phyloP scores from a whole-genome alignment of 139 green algal species.

The Volvox africanus region DNA sequence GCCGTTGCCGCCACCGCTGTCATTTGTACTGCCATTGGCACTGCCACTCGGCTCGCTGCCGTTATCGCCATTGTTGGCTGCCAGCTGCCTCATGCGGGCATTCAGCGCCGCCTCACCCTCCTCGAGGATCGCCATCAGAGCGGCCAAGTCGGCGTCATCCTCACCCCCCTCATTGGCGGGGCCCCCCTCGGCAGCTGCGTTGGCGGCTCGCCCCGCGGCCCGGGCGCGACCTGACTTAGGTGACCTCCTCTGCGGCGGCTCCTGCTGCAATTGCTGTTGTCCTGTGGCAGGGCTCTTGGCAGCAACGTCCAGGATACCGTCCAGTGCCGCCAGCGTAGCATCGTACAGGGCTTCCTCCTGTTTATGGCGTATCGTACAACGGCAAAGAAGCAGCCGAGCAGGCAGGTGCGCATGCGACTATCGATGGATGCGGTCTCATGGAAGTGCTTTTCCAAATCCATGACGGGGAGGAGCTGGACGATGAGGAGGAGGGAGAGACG shows the following conservation, averaged over 20 bases:
- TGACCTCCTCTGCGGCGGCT: neutral
- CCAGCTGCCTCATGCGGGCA: neutral
- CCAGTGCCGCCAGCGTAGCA: neutral
- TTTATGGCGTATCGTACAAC: no score
- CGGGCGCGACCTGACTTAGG: neutral
- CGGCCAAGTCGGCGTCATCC: neutral
- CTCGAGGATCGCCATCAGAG: constrained; percentile 17
- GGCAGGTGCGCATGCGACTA: neutral
- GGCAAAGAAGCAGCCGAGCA: no score
- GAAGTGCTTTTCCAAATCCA: no score
- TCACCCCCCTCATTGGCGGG: neutral
- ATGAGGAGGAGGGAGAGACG: no score
- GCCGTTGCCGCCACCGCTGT: neutral
- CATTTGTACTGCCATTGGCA: neutral
- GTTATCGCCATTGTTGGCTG: no score
- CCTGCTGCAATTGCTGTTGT: neutral
- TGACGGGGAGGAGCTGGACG: no score
- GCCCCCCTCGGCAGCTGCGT: neutral
- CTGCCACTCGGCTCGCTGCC: neutral
- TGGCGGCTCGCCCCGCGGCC: neutral
- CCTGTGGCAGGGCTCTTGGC: neutral
- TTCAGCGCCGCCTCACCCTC: constrained; percentile 21
- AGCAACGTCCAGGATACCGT: constrained; percentile 1
- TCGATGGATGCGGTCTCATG: no score
- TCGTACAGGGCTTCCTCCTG: constrained; percentile 36